Evolutionary conservation across 345 rosid species (phyloP).

Genomic region (Syzygium grande): DNA sequence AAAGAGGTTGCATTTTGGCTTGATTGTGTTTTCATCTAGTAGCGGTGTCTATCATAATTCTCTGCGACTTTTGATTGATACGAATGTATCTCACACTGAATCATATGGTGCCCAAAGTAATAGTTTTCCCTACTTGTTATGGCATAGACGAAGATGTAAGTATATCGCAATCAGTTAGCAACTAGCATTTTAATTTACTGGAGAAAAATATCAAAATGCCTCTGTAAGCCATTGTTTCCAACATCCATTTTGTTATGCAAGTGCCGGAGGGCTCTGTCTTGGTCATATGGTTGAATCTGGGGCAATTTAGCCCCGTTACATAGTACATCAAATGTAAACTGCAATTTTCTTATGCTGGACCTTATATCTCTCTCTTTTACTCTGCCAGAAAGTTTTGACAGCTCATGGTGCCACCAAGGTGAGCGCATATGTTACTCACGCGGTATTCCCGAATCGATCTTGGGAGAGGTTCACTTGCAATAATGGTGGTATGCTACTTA

Average conservation of each 20-base stretch:
- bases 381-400: slow-evolving; percentile 78
- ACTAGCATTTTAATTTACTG: not conserved
- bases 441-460: slow-evolving; percentile 85
- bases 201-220: not conserved
- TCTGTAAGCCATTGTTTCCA: not conserved
- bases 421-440: slow-evolving; percentile 95
- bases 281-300: not conserved
- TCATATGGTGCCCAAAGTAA: not conserved
- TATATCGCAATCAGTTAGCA: not conserved
- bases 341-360: not conserved
- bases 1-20: not conserved
- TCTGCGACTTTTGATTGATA: not conserved
- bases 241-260: not conserved
- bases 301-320: not conserved
- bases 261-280: not conserved
- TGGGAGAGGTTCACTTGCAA: slow-evolving; percentile 80
- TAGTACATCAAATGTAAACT: not conserved
- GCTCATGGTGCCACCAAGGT: slow-evolving; percentile 89
- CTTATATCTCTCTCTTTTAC: not conserved
- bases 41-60: not conserved
- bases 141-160: not conserved
- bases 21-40: not conserved
- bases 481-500: slow-evolving; percentile 37
- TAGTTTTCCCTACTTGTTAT: not conserved
- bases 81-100: not conserved